Base-by-base conservation (phyloP, 306 rosid genomes). In the Abrus pulchellus region DNA sequence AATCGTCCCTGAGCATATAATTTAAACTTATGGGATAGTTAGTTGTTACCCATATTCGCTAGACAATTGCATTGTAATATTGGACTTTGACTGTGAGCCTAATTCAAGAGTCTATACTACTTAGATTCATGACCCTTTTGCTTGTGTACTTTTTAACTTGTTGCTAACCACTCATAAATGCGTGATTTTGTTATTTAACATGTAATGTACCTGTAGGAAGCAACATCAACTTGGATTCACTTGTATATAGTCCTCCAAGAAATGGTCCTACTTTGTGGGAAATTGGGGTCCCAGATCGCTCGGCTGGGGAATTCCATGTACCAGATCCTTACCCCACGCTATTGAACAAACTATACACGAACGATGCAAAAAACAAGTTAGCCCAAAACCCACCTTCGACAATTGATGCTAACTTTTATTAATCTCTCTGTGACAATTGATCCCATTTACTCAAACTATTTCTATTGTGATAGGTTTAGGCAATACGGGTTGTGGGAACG, bases 201-300 rank as follows among this genome's bases (percentile, higher is more conserved):
- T 75, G 60, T 44, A 5, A 48, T 82, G 50, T 53, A 44, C 11
- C 20, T 71, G 81, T 77, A 93, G 98, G 94, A 10, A 0, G 64
- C 27, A 28, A 47, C 53, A 83, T 87, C 28, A 43, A 57, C 0
- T 71, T 95, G 85, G 38, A 40, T 5, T 10, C 43, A 45, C 41
- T 91, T 32, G 87, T 89, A 1, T 93, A 82, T 61, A 75, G 36
- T 32, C 93, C 96, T 73, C 97, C 97, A 50, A 93, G 98, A 85
- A 88, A 85, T 63, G 99, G 99, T 4, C 87, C 94, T 0, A 93
- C 96, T 8, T 66, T 93, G 0, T 95, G 97, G 99, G 98, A 93
- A 75, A 95, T 95, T 7, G 98, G 99, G 52, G 14, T 90, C 65
- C 98, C 99, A 0, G 99, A 95, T 73, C 94, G 98, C 6, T 54